phyloP scores from a whole-genome alignment of 352 stramenopile species.

The Globisporangium paddicum region DNA sequence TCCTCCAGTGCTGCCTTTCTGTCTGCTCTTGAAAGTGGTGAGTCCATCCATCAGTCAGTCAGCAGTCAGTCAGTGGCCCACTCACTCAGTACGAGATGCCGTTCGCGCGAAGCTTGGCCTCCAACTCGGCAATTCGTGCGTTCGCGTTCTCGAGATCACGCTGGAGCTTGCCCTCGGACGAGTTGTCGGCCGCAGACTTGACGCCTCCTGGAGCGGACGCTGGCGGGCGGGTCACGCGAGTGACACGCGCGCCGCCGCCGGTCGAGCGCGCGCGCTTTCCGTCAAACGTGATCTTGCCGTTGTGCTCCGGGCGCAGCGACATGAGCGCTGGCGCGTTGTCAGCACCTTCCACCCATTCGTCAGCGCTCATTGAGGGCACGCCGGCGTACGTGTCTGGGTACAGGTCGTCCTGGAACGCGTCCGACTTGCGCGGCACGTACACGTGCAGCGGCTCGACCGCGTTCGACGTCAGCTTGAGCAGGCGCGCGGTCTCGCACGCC shows the following conservation, averaged over 20 bases:
- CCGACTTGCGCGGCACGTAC: conserved; percentile 97
- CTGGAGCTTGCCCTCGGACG: conserved; percentile 61
- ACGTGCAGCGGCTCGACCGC: conserved; percentile 96
- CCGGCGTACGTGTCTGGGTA: conserved; percentile 96
- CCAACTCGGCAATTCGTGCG: conserved; percentile 78
- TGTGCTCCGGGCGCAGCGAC: conserved; percentile 89
- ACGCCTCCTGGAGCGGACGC: conserved; percentile 10
- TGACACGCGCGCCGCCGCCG: conserved; percentile 29
- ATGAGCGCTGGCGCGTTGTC: conserved; percentile 93
- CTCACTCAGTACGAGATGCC: conserved; percentile 74
- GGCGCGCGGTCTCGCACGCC: conserved; percentile 94
- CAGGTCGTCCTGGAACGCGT: conserved; percentile 99
- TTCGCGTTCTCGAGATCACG: conserved; percentile 75
- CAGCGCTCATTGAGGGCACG: conserved; percentile 92
- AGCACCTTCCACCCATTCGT: conserved; percentile 94
- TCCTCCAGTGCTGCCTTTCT: neutral
- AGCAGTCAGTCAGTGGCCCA: neutral
- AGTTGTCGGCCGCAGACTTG: conserved; percentile 24
- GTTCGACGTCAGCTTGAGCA: conserved; percentile 96
- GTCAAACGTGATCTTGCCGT: conserved; percentile 84
- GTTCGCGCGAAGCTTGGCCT: conserved; percentile 47
- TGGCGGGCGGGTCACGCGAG: conserved; percentile 32
- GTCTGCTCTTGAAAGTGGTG: neutral
- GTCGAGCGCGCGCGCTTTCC: conserved; percentile 61
- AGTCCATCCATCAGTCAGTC: neutral